Base-by-base conservation (phyloP, 1,139 yeast genomes). In the Yarrowia galli region DNA sequence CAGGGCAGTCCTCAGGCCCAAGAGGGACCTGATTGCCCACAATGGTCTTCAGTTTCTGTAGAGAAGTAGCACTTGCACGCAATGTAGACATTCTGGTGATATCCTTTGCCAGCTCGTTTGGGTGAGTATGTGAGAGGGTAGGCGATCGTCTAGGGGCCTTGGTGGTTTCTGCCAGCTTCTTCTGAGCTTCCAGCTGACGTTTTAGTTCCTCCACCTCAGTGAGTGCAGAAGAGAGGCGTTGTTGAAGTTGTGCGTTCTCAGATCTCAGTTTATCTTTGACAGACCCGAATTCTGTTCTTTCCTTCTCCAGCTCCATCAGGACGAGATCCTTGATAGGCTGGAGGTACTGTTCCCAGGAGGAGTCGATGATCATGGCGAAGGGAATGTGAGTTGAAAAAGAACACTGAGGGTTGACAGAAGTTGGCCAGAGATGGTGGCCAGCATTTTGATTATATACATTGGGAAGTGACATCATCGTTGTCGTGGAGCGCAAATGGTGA, bases 1-100 rank as follows among this genome's bases (percentile, higher is more conserved):
- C 64, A 4, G 64, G 64, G 22, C 64, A 58, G 51, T 58, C 64
- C n/a, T 32, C 16, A 5, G 64, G 22, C 4, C 64, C 64, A 23
- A 42, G 42, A 2, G 64, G 64, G 0, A 43, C 46, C 42, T 58
- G 64, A 9, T 9, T 13, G 5, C 64, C 64, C 2, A 58, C 42
- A 20, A 58, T 12, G 12, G 5, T 28, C 18, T 43, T 58, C 32
- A 58, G 40, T 7, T 35, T 49, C 40, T 49, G 38, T 1, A 49
- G 22, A 2, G 53, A 25, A 6, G 36, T 48, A 10, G 53, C 38
- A 3, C 9, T 7, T 0, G 53, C 53, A 8, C 42, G 38, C 23
- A 32, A n/a, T 6, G 56, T 25, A 4, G 56, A 49, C 56, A 35
- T 49, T 18, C n/a, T 4, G 6, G 40, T 35, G 25, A 49, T 20